Percentiles rank a stretch among this genome's conserved stretches.
Conservation (phyloP, 371 early-diverging fungal species). For the Enterospora canceri region DNA sequence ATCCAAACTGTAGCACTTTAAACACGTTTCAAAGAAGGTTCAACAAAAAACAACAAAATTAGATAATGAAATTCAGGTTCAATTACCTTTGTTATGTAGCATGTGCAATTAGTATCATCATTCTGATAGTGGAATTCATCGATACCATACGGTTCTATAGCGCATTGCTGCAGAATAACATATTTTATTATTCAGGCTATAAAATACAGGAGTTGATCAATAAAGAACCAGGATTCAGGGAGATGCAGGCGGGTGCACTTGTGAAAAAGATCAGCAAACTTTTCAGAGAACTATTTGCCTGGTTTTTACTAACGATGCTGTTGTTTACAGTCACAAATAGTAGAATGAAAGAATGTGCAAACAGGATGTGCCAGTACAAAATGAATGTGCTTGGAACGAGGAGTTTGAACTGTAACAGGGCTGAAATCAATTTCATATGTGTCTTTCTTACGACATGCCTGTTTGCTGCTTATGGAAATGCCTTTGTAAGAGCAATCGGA, state of each 20-base stretch:
- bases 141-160: not conserved
- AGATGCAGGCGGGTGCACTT: not conserved
- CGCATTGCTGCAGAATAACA: not conserved
- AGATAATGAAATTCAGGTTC: constrained; percentile 67
- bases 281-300: not conserved
- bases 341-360: not conserved
- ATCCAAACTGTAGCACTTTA: constrained; percentile 39
- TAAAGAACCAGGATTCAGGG: not conserved
- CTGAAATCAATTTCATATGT: constrained; percentile 1
- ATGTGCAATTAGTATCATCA: not conserved
- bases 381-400: not conserved
- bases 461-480: not conserved
- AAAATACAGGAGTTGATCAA: not conserved
- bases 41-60: not conserved
- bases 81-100: constrained; percentile 72
- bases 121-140: not conserved
- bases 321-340: not conserved
- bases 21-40: constrained; percentile 35
- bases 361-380: not conserved
- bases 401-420: not conserved
- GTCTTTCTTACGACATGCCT: constrained; percentile 19
- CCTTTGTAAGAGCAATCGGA: not conserved
- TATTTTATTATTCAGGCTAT: not conserved
- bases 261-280: not conserved
- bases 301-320: not conserved